Percentiles rank a stretch among this genome's conserved stretches.
phyloP scores from a whole-genome alignment of 2,329 filamentous ascomycete genomes.

The Tolypocladium paradoxum region DNA sequence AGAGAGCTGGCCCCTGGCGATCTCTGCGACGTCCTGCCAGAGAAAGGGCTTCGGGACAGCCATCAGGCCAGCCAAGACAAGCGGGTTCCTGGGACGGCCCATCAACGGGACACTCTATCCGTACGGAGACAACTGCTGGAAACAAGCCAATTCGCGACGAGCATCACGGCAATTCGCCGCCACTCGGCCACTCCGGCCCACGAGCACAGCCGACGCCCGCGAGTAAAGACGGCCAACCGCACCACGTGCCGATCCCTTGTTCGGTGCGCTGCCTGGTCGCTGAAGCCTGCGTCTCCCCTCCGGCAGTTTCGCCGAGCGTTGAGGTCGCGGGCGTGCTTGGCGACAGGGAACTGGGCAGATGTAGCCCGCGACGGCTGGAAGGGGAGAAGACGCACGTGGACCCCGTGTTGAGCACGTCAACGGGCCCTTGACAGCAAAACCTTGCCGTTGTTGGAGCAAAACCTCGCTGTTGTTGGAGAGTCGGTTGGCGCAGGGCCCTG shows the following conservation, averaged over 20 bases:
- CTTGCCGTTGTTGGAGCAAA: not conserved
- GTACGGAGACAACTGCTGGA: not conserved
- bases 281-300: too few species aligned
- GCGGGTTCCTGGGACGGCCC: not conserved
- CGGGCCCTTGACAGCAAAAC: not conserved
- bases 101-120: not conserved
- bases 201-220: too few species aligned
- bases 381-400: not conserved
- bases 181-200: not conserved
- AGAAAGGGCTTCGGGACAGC: too few species aligned
- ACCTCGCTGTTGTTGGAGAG: not conserved
- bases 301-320: not conserved
- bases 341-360: not conserved
- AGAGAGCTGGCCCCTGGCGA: too few species aligned
- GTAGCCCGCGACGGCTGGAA: not conserved
- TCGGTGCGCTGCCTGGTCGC: not conserved
- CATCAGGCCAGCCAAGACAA: too few species aligned
- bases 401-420: not conserved
- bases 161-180: not conserved
- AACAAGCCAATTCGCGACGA: not conserved
- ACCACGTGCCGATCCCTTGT: not conserved
- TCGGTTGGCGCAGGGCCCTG: not conserved
- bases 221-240: not conserved
- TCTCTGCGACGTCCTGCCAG: too few species aligned
- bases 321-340: not conserved